phyloP scores from a whole-genome alignment of 148 eudicot species.

The Cornus controversa region DNA sequence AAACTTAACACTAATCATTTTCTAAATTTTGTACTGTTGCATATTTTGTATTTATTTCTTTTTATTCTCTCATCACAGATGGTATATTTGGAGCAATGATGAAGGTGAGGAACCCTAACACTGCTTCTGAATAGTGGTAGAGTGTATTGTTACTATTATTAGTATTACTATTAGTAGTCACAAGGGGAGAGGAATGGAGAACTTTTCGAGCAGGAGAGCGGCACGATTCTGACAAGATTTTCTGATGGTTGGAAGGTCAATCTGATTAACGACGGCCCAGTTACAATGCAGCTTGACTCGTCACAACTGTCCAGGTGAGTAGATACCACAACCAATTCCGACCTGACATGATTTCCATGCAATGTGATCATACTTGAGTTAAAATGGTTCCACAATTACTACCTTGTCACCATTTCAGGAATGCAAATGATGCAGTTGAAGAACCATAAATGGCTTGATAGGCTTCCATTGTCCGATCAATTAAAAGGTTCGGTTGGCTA shows the following conservation, averaged over 20 bases:
- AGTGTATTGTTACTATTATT: background rate
- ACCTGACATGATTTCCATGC: background rate
- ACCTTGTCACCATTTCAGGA: slow-evolving; percentile 19
- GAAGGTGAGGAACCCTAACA: slow-evolving; percentile 53
- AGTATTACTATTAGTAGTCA: background rate
- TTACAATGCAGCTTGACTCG: slow-evolving; percentile 93
- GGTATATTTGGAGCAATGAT: slow-evolving; percentile 98
- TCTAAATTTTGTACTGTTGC: background rate
- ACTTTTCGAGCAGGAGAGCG: too few species aligned
- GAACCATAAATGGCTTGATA: slow-evolving; percentile 12
- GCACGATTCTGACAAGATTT: slow-evolving; percentile 3
- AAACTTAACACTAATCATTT: background rate
- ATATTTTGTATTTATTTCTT: slow-evolving; percentile 1
- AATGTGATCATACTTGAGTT: background rate
- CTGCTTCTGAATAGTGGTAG: too few species aligned
- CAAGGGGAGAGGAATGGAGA: too few species aligned
- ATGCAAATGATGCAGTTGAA: slow-evolving; percentile 21
- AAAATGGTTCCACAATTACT: background rate
- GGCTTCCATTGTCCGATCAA: background rate
- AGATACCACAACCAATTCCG: background rate
- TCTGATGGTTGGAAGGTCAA: slow-evolving; percentile 52
- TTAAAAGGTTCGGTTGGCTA: background rate
- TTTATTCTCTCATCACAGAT: slow-evolving; percentile 46
- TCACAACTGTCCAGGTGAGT: slow-evolving; percentile 62
- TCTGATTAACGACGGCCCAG: slow-evolving; percentile 94